Base-by-base conservation (phyloP, 2,329 filamentous ascomycete species). In the Cephalotrichum gorgonifer region DNA sequence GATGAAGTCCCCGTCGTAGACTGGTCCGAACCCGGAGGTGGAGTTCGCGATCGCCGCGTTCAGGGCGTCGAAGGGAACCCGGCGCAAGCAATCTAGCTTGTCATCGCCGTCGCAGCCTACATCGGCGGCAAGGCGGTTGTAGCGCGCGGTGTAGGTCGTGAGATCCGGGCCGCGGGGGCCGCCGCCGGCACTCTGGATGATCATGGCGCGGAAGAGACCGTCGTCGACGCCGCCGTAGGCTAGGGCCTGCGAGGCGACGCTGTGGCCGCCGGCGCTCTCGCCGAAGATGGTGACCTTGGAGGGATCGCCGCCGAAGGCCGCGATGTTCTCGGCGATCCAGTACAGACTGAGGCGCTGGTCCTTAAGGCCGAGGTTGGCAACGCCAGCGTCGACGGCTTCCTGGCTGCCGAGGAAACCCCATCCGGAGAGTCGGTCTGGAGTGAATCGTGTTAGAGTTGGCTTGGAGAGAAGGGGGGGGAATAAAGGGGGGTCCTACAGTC, bases 371-470 rank as follows among this genome's bases (percentile, higher is more conserved):
- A 73, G 57, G 55, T 80, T 81, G 5, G 71, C 66, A 35, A 65
- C 64, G 3, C 73, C 71, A 25, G 64, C 67, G 0, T 61, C 60
- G 22, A 63, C 39, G 27, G 76, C 58, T 54, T 74, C 64, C 15
- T 63, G 57, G n/a, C 69, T 68, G 48, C 65, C 67, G n/a, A 80
- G 57, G 56, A 78, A 80, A 5, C 77, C 76, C 65, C 71, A 79
- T 28, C 66, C 65, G 3, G 65, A 67, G 23, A 76, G 62, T 20
- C 75, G 65, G 54, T 77, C 38, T 41, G n/a, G n/a, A n/a, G 8
- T 8, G 7, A 7, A 8, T 41, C 7, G 8, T 17, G 38, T 41
- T 41, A 41, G 38, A 7, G 8, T 41, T 17, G 8, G 38, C n/a
- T 7, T 7, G 8, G 8, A n/a, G n/a, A 8, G 38, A 41, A 7